A percentile compares a stretch with the other conserved stretches of the same genome.
Evolutionary conservation across 306 rosid genomes (phyloP).

Genomic region (Macrotyloma uniflorum): DNA sequence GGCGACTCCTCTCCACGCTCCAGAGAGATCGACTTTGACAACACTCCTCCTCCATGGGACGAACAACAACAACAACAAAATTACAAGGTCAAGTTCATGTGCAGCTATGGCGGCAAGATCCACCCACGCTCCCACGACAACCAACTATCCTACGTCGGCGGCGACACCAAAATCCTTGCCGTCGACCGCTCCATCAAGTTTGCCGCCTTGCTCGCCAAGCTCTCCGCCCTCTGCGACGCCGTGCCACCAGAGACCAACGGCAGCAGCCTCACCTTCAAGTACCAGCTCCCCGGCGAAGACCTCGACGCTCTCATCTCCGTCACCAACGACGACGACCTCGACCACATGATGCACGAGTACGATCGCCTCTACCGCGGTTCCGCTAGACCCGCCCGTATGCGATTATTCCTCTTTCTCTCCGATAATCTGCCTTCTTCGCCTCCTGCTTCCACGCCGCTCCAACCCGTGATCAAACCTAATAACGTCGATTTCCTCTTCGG

Average conservation of each 20-base stretch:
- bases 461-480: constrained; percentile 45
- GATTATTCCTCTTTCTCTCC: constrained; percentile 65
- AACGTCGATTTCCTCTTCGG: constrained; percentile 73
- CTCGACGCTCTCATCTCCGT: constrained; percentile 94
- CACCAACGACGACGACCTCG: constrained; percentile 89
- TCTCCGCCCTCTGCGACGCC: constrained; percentile 54
- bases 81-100: constrained; percentile 87
- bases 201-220: constrained; percentile 58
- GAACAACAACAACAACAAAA: constrained; percentile 47
- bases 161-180: constrained; percentile 94
- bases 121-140: constrained; percentile 91
- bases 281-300: constrained; percentile 96
- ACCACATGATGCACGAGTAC: constrained; percentile 96
- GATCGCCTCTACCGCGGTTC: constrained; percentile 86
- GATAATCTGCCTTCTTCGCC: not conserved
- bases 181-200: constrained; percentile 78
- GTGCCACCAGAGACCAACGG: constrained; percentile 3
- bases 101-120: constrained; percentile 96
- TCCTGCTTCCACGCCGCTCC: constrained; percentile 23
- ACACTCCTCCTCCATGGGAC: constrained; percentile 88
- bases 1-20: constrained; percentile 92
- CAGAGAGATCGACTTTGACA: constrained; percentile 84
- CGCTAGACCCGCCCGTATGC: constrained; percentile 73
- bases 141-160: constrained; percentile 83
- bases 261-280: constrained; percentile 65